Evolutionary conservation across 1,139 yeast species (phyloP), one percentile per base, ranked within the genome.

Genomic region (Nadsonia starkeyi-henricii): DNA sequence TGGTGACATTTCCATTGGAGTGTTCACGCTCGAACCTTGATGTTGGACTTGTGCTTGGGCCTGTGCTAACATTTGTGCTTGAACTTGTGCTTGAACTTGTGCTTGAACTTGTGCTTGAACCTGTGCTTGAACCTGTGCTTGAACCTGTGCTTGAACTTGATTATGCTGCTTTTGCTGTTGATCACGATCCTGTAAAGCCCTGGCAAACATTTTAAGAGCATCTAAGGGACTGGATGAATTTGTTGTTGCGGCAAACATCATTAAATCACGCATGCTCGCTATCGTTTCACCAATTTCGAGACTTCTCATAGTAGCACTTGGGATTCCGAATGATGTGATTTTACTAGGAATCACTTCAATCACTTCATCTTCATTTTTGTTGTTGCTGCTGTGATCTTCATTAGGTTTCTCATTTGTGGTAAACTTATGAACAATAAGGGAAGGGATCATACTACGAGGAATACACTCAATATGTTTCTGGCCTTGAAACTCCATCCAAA

Each of bases 201-300:
- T 50, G 46, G 54, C 72, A 55, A 77, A 76, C 21, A 73, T 61
- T 49, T 79, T 84, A 52, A 83, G 64, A 0, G 86, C 77, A 47
- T 72, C 71, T 36, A 78, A 57, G 0, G 89, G 89, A 15, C 85
- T 79, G 5, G 69, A 66, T n/a, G 67, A 65, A 1, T 67, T 63
- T 2, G 62, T 57, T 9, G 63, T 57, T 47, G 71, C 61, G 21
- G 81, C 72, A 56, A 74, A 80, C 28, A 72, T 70, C 79, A 83
- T 79, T 50, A 83, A 65, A 30, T 82, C 78, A 51, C 75, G 73
- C 57, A 85, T 70, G 52, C 77, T 77, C 0, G 85, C 72, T 84
- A 85, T 80, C 1, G 81, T 81, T 62, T 84, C 93, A 45, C 86
- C 75, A 2, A 84, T 75, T 62, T 85, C 91, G 66, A 85, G 63